Evolutionary conservation across 257 asterid genomes (phyloP).

Genomic region (Fraxinus excelsior): DNA sequence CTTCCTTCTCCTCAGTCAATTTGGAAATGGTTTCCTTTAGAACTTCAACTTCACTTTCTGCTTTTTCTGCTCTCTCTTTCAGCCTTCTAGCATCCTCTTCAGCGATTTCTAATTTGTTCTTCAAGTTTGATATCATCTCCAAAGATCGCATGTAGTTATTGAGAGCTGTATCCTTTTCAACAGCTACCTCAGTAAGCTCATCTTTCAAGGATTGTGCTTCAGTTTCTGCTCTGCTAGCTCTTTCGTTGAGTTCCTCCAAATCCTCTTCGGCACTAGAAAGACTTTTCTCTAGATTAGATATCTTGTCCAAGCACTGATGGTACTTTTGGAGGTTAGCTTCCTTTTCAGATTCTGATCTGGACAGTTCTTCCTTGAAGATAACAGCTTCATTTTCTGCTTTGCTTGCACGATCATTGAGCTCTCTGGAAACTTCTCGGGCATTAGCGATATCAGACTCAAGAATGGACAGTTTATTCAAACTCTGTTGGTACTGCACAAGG

Average conservation of each 20-base stretch:
- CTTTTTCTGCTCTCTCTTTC: constrained; percentile 73
- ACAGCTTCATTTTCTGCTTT: constrained; percentile 79
- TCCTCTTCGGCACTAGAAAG: constrained; percentile 47
- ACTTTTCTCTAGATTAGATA: constrained; percentile 60
- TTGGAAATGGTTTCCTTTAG: constrained; percentile 60
- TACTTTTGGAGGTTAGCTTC: constrained; percentile 72
- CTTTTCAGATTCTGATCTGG: constrained; percentile 70
- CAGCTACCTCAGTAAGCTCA: constrained; percentile 48
- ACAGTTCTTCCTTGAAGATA: constrained; percentile 57
- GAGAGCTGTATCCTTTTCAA: constrained; percentile 83
- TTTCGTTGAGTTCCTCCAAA: constrained; percentile 44
- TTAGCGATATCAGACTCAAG: constrained; percentile 66
- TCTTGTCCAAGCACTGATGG: constrained; percentile 58
- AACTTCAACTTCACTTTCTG: constrained; percentile 71
- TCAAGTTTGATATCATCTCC: constrained; percentile 70
- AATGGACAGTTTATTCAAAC: constrained; percentile 60
- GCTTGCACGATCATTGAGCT: constrained; percentile 62
- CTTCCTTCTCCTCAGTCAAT: constrained; percentile 71
- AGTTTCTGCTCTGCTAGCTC: constrained; percentile 56
- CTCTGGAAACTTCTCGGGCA: constrained; percentile 60
- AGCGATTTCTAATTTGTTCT: constrained; percentile 61
- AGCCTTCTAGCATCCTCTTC: constrained; percentile 63
- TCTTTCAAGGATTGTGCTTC: constrained; percentile 53
- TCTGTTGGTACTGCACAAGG: constrained; percentile 59
- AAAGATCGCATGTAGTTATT: constrained; percentile 67